Base-by-base conservation (phyloP, 148 eudicot genomes). In the Drosera capensis region DNA sequence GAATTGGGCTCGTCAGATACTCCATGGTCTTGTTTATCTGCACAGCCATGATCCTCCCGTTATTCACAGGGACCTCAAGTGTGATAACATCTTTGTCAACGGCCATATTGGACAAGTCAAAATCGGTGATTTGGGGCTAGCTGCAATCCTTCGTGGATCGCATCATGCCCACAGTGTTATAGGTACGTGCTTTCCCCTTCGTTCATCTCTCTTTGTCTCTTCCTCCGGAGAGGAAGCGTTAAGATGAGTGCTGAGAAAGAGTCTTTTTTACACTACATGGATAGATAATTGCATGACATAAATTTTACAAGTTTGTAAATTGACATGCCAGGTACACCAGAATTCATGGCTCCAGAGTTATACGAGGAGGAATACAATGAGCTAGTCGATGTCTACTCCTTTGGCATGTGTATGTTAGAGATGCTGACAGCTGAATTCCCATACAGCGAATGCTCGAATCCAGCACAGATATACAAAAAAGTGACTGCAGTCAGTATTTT, bases 91-190 rank as follows among this genome's bases (percentile, higher is more conserved):
- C 40, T 88, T 88, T 59, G 72, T 88, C 40, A 88, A 88, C 54
- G 96, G 96, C 35, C 85, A 88, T 67, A 65, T 77, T 46, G 96
- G 96, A 30, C 94, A 74, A 60, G 92, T 88, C 44, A 88, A 88
- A 75, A 88, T 88, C 43, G 96, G 96, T 55, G 96, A 88, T 71
- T 70, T 88, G 37, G 96, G 96, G 20, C 54, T 88, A 45, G 94
- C 96, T 5, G 73, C 96, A 41, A 71, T 85, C 22, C 94, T 88
- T 43, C 62, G 62, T 16, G 72, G 63, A 23, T 73, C 96, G 6
- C 73, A 77, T 2, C 68, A 71, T 39, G 94, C 94, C 25, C 92
- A 80, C 60, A 77, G 92, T 43, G 75, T 88, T 39, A 73, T 83
- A 61, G 92, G 94, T 62, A 30, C 36, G 21, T 45, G 2, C 51